These are phyloP conservation scores for Penicillium griseofulvum DNA, from an alignment of 2,329 filamentous ascomycete genomes.

Conservation along the genomic window DNA sequence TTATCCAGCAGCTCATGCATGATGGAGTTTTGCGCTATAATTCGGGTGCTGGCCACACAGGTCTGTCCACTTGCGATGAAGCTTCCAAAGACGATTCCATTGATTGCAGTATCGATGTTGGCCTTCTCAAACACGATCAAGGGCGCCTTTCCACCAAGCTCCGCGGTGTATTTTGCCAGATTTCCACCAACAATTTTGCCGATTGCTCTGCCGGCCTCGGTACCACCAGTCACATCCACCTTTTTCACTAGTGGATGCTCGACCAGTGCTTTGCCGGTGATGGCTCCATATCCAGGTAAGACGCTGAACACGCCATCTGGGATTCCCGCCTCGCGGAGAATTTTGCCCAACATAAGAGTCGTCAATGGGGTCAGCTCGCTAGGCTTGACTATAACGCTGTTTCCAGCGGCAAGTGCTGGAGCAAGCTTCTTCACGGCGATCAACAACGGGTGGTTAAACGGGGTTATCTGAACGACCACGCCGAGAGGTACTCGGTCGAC, in stretches of 20 bases:
- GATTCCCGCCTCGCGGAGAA: constrained; percentile 45
- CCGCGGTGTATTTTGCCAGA: constrained; percentile 35
- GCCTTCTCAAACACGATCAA: constrained; percentile 35
- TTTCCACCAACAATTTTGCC: constrained; percentile 33
- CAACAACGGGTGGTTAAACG: constrained; percentile 40
- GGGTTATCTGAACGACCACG: constrained; percentile 41
- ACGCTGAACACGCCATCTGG: constrained; percentile 46
- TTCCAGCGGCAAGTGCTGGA: constrained; percentile 42
- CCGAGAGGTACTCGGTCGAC: constrained; percentile 38
- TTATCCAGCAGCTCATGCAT: constrained; percentile 39
- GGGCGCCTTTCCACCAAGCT: constrained; percentile 40
- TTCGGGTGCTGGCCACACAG: constrained; percentile 55
- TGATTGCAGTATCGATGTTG: constrained; percentile 31
- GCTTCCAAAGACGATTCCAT: constrained; percentile 40
- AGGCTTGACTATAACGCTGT: constrained; percentile 41
- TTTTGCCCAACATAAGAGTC: constrained; percentile 38
- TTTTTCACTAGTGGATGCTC: constrained; percentile 32
- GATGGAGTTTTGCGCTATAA: constrained; percentile 51
- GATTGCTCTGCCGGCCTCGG: constrained; percentile 35
- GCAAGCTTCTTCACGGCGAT: constrained; percentile 42
- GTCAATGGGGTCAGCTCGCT: constrained; percentile 47
- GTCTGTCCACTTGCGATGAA: constrained; percentile 58
- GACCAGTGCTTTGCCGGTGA: constrained; percentile 41
- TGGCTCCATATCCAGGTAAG: constrained; percentile 53
- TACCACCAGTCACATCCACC: constrained; percentile 36